These are phyloP conservation scores for Acephala macrosclerotiorum DNA, from an alignment of 2,329 filamentous ascomycete species.

Conservation along the genomic window DNA sequence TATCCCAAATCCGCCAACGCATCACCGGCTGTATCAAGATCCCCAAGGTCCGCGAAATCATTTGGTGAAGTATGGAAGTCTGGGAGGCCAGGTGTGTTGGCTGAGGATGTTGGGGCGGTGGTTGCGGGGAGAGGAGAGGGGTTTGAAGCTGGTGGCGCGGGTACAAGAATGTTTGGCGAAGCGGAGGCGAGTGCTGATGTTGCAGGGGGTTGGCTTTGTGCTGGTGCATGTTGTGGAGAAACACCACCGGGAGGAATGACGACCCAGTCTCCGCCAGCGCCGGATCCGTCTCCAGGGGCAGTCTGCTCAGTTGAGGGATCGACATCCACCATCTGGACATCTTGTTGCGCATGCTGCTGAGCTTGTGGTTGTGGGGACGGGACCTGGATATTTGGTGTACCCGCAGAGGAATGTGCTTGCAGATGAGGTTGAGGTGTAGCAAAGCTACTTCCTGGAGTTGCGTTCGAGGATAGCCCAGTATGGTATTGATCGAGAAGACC, in stretches of 20 bases:
- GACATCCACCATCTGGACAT: slow-evolving; percentile 25
- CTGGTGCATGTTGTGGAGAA: slow-evolving; percentile 38
- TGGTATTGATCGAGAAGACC: slow-evolving; percentile 75
- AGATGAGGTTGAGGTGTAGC: slow-evolving; percentile 66
- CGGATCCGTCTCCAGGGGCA: slow-evolving; percentile 47
- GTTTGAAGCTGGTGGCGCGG: slow-evolving; percentile 6
- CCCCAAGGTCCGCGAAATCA: slow-evolving; percentile 69
- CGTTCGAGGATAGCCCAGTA: slow-evolving; percentile 63
- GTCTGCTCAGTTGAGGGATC: slow-evolving; percentile 22
- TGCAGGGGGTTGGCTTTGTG: slow-evolving; percentile 29
- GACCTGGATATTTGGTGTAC: slow-evolving; percentile 58
- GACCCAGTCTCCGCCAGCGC: slow-evolving; percentile 76
- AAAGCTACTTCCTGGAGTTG: slow-evolving; percentile 57
- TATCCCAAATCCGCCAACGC: slow-evolving; percentile 64
- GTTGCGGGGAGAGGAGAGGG: slow-evolving; percentile 22
- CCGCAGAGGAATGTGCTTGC: slow-evolving; percentile 64
- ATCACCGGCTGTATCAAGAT: slow-evolving; percentile 75
- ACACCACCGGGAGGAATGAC: slow-evolving; percentile 72
- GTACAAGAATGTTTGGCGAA: no score
- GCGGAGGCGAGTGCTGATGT: no score
- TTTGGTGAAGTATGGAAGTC: slow-evolving; percentile 52
- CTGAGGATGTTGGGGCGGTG: slow-evolving; percentile 24
- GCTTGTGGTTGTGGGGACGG: slow-evolving; percentile 52
- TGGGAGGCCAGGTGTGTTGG: slow-evolving; percentile 34
- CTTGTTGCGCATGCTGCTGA: slow-evolving; percentile 21